phyloP scores from a whole-genome alignment of 2,329 filamentous ascomycete species.

The Aureobasidium mangrovei region DNA sequence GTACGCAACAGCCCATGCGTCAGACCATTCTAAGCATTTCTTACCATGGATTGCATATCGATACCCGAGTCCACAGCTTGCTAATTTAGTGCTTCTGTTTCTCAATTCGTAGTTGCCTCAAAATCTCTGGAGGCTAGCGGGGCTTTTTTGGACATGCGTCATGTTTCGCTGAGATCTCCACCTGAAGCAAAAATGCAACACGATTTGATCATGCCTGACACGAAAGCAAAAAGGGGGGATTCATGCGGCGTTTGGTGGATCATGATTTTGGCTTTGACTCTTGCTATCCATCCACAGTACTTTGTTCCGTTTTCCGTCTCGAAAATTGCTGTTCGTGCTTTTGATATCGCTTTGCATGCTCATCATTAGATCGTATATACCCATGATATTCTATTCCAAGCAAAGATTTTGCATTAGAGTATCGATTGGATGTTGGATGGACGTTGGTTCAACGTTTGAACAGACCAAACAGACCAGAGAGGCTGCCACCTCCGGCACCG shows the following conservation, averaged over 20 bases:
- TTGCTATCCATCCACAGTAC: neutral
- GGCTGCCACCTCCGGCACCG: slow-evolving; percentile 32
- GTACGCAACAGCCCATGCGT: neutral
- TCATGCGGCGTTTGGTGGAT: slow-evolving; percentile 7
- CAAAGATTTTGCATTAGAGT: neutral
- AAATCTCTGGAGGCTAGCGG: too few relatives aligned
- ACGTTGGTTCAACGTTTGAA: neutral
- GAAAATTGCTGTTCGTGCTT: neutral
- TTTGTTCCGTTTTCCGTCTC: neutral
- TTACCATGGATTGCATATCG: neutral
- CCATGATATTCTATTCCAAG: neutral
- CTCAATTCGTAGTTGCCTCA: too few relatives aligned
- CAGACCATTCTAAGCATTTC: neutral
- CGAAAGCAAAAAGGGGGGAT: slow-evolving; percentile 5
- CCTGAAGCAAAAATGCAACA: neutral
- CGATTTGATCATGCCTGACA: slow-evolving; percentile 9
- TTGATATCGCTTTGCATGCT: too few relatives aligned
- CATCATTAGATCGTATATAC: slow-evolving; percentile 11
- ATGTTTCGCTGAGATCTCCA: neutral
- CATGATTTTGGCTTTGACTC: neutral
- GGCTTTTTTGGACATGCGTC: neutral
- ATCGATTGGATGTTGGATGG: neutral
- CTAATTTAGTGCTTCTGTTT: neutral
- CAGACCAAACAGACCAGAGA: slow-evolving; percentile 26
- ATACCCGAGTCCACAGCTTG: neutral